These are phyloP conservation scores for Pelomyxa schiedti DNA, from an alignment of 78 protist genomes.

Conservation along the genomic window DNA sequence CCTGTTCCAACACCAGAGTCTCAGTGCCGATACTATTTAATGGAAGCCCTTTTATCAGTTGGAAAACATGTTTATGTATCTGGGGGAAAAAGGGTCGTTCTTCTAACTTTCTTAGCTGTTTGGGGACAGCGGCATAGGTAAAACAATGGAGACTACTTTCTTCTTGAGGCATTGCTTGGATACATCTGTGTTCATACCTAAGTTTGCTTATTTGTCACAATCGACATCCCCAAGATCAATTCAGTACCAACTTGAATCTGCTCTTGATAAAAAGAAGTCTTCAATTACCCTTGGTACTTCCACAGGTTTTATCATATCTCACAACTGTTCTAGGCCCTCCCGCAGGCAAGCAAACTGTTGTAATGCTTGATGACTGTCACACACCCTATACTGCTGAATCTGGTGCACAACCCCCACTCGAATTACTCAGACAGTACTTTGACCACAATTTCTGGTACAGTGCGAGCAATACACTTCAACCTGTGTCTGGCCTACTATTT, in stretches of 20 bases:
- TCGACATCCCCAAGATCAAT: slow-evolving; percentile 57
- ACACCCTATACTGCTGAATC: slow-evolving; percentile 67
- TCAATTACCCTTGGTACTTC: slow-evolving; percentile 56
- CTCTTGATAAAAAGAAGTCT: slow-evolving; percentile 50
- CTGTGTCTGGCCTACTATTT: too few relatives aligned
- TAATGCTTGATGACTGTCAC: slow-evolving; percentile 77
- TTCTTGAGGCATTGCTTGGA: slow-evolving; percentile 4
- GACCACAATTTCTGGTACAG: slow-evolving; percentile 66
- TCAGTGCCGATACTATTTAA: slow-evolving; percentile 26
- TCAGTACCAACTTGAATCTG: slow-evolving; percentile 69
- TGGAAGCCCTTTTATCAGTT: slow-evolving; percentile 6
- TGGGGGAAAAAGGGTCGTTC: neutral
- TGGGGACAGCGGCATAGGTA: slow-evolving; percentile 77
- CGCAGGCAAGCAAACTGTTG: slow-evolving; percentile 26
- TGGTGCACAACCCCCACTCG: slow-evolving; percentile 70
- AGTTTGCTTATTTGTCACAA: slow-evolving; percentile 60
- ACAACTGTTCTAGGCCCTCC: slow-evolving; percentile 59
- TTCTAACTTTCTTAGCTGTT: slow-evolving; percentile 7
- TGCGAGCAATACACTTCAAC: too few relatives aligned
- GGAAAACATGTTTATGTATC: neutral
- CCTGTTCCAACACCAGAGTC: slow-evolving; percentile 65
- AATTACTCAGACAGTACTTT: slow-evolving; percentile 66
- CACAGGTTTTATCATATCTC: too few relatives aligned
- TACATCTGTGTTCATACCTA: neutral
- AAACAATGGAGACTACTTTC: slow-evolving; percentile 33